Percentiles rank a stretch among this genome's conserved stretches.
Evolutionary conservation across 2,329 filamentous ascomycete species (phyloP).

Genomic region (Aureobasidium pullulans): DNA sequence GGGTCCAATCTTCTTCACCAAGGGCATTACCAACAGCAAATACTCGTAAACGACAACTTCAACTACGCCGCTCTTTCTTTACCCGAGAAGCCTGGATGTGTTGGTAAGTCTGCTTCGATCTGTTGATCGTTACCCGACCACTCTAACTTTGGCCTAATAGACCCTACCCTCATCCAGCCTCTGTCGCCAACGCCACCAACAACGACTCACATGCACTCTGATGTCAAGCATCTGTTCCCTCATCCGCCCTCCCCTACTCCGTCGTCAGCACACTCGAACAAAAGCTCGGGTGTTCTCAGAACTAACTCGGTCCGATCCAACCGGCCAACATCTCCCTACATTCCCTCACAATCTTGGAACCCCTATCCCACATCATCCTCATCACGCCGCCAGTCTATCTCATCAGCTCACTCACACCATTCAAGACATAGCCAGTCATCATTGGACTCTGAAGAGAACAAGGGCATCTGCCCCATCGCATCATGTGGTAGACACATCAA

Average conservation of each 20-base stretch:
- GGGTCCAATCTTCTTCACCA: conserved; percentile 58
- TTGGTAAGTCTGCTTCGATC: conserved; percentile 43
- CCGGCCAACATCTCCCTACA: conserved; percentile 7
- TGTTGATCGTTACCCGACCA: conserved; percentile 14
- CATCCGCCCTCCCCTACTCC: conserved; percentile 57
- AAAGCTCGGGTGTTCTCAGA: conserved; percentile 52
- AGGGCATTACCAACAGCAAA: conserved; percentile 44
- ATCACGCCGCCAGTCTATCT: conserved; percentile 58
- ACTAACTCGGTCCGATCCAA: conserved; percentile 47
- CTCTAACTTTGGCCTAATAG: conserved; percentile 28
- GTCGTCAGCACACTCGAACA: conserved; percentile 37
- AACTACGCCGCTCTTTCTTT: conserved; percentile 43
- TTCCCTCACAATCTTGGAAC: conserved; percentile 37
- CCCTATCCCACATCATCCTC: conserved; percentile 38
- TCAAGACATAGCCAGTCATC: conserved; percentile 49
- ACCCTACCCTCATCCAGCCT: conserved; percentile 52
- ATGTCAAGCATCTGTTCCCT: conserved; percentile 33
- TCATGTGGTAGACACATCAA: conserved; percentile 85
- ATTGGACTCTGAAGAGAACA: conserved; percentile 41
- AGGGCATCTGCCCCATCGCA: conserved; percentile 68
- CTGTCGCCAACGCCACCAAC: conserved; percentile 36
- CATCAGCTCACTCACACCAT: conserved; percentile 61
- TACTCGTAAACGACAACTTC: conserved; percentile 51
- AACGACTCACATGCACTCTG: conserved; percentile 30
- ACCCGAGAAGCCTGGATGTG: conserved; percentile 38